A percentile compares a stretch with the other conserved stretches of the same genome.
These are phyloP conservation scores for Giardia muris DNA, from an alignment of 208 protist species.

Conservation along the genomic window DNA sequence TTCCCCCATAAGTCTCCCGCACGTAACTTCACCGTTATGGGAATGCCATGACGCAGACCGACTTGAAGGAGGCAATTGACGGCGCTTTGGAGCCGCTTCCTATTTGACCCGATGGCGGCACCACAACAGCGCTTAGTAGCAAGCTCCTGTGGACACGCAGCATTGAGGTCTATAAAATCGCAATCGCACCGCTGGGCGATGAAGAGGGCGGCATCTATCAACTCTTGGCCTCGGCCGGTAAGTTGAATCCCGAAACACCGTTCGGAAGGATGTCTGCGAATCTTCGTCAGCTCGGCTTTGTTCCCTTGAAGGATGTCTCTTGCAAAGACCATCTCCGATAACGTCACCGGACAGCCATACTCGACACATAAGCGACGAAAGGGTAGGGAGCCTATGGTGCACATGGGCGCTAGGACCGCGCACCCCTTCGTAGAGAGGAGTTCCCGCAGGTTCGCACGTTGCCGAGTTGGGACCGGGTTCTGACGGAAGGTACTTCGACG, in stretches of 20 bases:
- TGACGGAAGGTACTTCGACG: not conserved
- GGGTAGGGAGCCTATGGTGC: constrained; percentile 43
- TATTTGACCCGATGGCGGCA: not conserved
- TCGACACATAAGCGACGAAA: constrained; percentile 39
- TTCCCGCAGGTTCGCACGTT: not conserved
- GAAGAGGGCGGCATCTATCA: not conserved
- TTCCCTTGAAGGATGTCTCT: constrained; percentile 24
- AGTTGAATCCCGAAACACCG: constrained; percentile 39
- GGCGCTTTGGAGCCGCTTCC: not conserved
- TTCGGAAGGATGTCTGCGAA: constrained; percentile 31
- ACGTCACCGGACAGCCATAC: constrained; percentile 37
- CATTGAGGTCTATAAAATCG: constrained; percentile 26
- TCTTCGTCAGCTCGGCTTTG: constrained; percentile 14
- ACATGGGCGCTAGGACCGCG: constrained; percentile 41
- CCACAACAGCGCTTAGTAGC: not conserved
- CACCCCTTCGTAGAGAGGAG: not conserved
- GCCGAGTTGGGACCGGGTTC: not conserved
- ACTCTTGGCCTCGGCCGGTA: not conserved
- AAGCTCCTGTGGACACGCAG: constrained; percentile 11
- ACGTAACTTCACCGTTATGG: not conserved
- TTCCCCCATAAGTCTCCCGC: not conserved
- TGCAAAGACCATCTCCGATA: constrained; percentile 40
- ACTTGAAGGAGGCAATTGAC: not conserved
- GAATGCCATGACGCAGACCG: not conserved
- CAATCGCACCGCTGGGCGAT: not conserved